These are phyloP conservation scores for Groenewaldozyma tartarivorans DNA, from an alignment of 805 yeast species.

Conservation along the genomic window DNA sequence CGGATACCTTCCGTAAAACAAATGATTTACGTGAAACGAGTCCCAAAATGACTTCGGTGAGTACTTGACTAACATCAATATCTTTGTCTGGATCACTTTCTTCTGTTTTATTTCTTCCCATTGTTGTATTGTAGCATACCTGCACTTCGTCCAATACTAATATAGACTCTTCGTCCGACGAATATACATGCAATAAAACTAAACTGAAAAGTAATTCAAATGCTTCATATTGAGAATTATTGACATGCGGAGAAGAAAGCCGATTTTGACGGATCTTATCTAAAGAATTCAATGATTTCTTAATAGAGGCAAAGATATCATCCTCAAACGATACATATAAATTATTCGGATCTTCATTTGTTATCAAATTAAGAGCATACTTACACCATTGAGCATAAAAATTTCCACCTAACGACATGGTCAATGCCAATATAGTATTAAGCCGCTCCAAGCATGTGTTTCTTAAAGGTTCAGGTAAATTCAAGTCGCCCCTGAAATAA, in stretches of 20 bases:
- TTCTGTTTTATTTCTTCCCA: constrained; percentile 30
- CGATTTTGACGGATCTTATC: constrained; percentile 33
- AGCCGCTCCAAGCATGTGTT: constrained; percentile 35
- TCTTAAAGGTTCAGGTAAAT: constrained; percentile 16
- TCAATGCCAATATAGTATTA: constrained; percentile 55
- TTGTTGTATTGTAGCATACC: constrained; percentile 42
- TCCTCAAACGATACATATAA: constrained; percentile 45
- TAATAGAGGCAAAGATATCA: constrained; percentile 34
- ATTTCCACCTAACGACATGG: constrained; percentile 14
- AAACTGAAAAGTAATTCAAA: constrained; percentile 72
- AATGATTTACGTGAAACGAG: constrained; percentile 49
- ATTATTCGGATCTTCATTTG: constrained; percentile 10
- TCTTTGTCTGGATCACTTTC: constrained; percentile 29
- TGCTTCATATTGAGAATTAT: constrained; percentile 41
- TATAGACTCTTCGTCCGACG: constrained; percentile 66
- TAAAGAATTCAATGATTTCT: constrained; percentile 41
- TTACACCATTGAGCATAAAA: constrained; percentile 41
- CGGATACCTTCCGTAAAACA: constrained; percentile 47
- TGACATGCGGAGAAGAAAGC: constrained; percentile 27
- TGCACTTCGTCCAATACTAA: constrained; percentile 65
- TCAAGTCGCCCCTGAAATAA: constrained; percentile 28
- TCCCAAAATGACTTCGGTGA: constrained; percentile 51
- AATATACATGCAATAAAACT: constrained; percentile 65
- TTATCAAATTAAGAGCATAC: constrained; percentile 17
- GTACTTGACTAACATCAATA: constrained; percentile 37